phyloP scores from a whole-genome alignment of 495 filamentous ascomycete species.

The Penicillium taxi region DNA sequence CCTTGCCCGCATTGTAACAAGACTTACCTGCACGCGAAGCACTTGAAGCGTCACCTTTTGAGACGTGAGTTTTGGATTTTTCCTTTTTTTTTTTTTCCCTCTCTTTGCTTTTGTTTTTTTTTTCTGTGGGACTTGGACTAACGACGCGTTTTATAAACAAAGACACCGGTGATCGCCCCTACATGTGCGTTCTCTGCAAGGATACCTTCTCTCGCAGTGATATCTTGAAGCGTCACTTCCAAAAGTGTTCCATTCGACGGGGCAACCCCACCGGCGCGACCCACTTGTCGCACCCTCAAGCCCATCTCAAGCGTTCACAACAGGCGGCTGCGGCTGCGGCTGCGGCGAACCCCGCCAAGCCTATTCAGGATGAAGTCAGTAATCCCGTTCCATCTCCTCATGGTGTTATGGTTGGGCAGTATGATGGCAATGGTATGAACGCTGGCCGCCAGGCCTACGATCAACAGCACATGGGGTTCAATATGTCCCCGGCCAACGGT shows the following conservation, averaged over 20 bases:
- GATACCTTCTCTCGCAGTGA: slow-evolving; percentile 99
- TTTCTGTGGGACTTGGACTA: slow-evolving; percentile 6
- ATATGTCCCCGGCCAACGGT: slow-evolving; percentile 41
- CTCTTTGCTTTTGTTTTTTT: not conserved
- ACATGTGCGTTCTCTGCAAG: slow-evolving; percentile 92
- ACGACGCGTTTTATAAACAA: slow-evolving; percentile 13
- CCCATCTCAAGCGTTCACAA: slow-evolving; percentile 71
- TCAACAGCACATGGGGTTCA: slow-evolving; percentile 40
- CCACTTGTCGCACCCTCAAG: slow-evolving; percentile 85
- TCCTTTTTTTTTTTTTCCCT: too few species aligned
- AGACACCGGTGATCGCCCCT: slow-evolving; percentile 96
- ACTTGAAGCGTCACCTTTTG: slow-evolving; percentile 90
- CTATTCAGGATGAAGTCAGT: slow-evolving; percentile 44
- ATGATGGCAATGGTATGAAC: slow-evolving; percentile 40
- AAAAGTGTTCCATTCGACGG: slow-evolving; percentile 91
- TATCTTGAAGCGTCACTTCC: slow-evolving; percentile 96
- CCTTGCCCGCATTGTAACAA: slow-evolving; percentile 96
- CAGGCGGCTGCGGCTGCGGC: slow-evolving; percentile 37
- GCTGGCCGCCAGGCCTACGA: slow-evolving; percentile 33
- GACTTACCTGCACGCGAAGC: slow-evolving; percentile 95
- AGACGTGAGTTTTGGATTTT: slow-evolving; percentile 63
- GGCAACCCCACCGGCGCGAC: slow-evolving; percentile 89
- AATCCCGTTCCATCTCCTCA: slow-evolving; percentile 36
- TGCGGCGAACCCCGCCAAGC: slow-evolving; percentile 47
- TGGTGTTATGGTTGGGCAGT: slow-evolving; percentile 39